phyloP scores from a whole-genome alignment of 2,329 filamentous ascomycete species.

The Arthrinium puccinioides region DNA sequence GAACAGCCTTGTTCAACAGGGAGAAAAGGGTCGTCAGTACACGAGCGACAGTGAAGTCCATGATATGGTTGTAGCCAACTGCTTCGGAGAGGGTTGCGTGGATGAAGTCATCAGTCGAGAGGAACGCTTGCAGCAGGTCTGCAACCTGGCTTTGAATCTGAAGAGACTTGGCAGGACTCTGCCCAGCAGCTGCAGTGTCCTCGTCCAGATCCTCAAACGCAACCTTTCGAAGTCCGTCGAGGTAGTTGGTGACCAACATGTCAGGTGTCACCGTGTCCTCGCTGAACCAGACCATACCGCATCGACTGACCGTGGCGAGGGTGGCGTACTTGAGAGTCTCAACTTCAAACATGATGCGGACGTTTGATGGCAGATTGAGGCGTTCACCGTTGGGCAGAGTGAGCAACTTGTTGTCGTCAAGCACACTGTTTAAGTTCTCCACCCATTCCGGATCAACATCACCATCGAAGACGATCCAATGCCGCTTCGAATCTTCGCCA shows the following conservation, averaged over 20 bases:
- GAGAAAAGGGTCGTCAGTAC: constrained; percentile 92
- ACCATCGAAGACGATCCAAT: constrained; percentile 99
- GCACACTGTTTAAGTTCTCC: constrained; percentile 97
- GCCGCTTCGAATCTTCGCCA: constrained; percentile 91
- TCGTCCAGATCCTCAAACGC: constrained; percentile 95
- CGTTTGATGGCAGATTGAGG: constrained; percentile 86
- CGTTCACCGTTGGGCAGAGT: constrained; percentile 97
- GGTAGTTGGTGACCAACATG: constrained; percentile 91
- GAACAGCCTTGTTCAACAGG: constrained; percentile 85
- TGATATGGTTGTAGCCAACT: constrained; percentile 81
- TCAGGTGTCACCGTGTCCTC: constrained; percentile 89
- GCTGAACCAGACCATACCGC: constrained; percentile 99
- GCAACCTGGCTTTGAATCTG: constrained; percentile 74
- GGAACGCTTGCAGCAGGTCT: constrained; percentile 66
- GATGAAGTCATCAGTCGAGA: constrained; percentile 77
- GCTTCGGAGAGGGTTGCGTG: constrained; percentile 70
- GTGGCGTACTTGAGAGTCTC: constrained; percentile 97
- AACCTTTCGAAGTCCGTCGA: constrained; percentile 72
- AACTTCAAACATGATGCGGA: constrained; percentile 99
- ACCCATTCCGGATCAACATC: constrained; percentile 99
- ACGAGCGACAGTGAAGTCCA: constrained; percentile 92
- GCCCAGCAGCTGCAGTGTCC: constrained; percentile 70
- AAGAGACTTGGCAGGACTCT: constrained; percentile 70
- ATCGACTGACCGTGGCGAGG: constrained; percentile 96
- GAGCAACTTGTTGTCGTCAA: constrained; percentile 97